Percentiles rank a stretch among this genome's conserved stretches.
Conservation (phyloP, 305 asterid genomes). For the Fraxinus sp. region DNA sequence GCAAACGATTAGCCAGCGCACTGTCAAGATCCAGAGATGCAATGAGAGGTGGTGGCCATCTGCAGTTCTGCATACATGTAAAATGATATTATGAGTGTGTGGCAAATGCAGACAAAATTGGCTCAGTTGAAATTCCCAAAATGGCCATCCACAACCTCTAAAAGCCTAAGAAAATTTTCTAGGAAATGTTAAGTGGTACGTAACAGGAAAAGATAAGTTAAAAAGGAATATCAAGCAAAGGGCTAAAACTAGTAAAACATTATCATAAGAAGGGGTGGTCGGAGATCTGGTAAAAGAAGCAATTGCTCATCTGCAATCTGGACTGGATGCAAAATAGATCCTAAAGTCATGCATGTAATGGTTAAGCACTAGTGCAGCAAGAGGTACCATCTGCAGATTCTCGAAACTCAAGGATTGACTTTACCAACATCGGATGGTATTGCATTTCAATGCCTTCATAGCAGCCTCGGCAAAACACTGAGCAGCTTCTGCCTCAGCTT, state of each 20-base stretch:
- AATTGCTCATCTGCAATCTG: background rate
- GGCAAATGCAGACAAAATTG: background rate
- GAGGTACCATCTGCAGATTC: background rate
- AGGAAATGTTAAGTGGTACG: background rate
- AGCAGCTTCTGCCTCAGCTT: constrained; percentile 95
- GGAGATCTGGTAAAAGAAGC: background rate
- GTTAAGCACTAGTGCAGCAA: background rate
- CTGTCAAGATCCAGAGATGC: constrained; percentile 7
- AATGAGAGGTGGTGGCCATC: constrained; percentile 11
- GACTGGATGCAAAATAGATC: background rate
- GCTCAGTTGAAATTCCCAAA: background rate
- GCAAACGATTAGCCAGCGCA: constrained; percentile 22
- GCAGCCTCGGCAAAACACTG: constrained; percentile 82
- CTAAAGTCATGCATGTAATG: background rate
- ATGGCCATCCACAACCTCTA: background rate
- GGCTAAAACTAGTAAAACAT: background rate
- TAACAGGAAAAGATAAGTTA: background rate
- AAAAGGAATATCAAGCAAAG: background rate
- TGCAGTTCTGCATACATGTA: constrained; percentile 30
- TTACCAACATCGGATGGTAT: constrained; percentile 70
- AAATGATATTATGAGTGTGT: background rate
- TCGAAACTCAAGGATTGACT: constrained; percentile 2
- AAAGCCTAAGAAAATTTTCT: background rate
- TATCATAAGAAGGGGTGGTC: background rate
- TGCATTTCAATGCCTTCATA: constrained; percentile 50